Evolutionary conservation across 768 basidiomycete genomes (phyloP), one percentile per base, ranked within the genome.

Genomic region (Trametopsis cervina): DNA sequence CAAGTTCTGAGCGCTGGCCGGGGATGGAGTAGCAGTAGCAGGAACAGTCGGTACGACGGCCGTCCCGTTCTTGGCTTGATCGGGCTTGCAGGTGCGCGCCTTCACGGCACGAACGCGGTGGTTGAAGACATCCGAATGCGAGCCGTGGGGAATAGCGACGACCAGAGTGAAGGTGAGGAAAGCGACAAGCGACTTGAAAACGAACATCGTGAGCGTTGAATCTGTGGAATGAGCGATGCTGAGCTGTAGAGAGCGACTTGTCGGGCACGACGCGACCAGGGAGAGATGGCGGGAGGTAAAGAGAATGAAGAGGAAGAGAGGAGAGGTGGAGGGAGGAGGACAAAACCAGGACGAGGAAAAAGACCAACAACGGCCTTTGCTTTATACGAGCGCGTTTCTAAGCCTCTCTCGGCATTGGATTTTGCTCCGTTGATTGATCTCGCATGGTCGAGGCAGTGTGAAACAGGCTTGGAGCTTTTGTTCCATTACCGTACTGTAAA

Each of bases 121-220:
- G 29, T 33, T 35, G 17, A 46, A 26, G 36, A 26, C 33, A n/a
- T 40, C 24, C 18, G 23, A 20, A 17, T 38, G 45, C 45, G 27
- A 33, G 29, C 29, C 5, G 44, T 26, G 50, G 36, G 44, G 13
- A 45, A 40, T 17, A 51, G 42, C 35, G 47, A 37, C n/a, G 52
- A 49, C 15, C 36, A 51, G n/a, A 17, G 49, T 29, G 51, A 52
- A 39, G 24, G 25, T 43, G n/a, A 54, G 42, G 49, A 54, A 40
- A 40, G 50, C 46, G 40, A 51, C 50, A 41, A 54, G 35, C 24
- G 52, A 45, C 47, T 47, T 53, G 42, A 35, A 37, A 10, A 49
- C 46, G 33, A 53, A 49, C 52, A 53, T 53, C 18, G 25, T 44
- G 42, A 33, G 24, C 13, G 24, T 33, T n/a, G n/a, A n/a, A n/a